Evolutionary conservation across 441 rosid species (phyloP).

Genomic region (Arabidopsis lyrata): DNA sequence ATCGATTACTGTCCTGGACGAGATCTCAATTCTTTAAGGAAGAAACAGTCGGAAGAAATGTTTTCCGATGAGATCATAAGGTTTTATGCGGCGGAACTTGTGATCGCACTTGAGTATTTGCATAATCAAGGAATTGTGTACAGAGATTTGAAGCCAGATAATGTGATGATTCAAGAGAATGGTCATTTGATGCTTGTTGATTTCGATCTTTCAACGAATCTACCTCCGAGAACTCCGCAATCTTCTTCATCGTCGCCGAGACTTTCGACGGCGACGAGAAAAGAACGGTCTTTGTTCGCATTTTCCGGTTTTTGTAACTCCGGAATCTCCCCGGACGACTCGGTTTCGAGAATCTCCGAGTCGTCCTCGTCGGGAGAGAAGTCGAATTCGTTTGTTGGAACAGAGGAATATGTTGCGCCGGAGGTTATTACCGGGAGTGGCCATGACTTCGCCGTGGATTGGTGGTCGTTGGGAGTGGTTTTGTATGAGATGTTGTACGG

Average conservation of each 20-base stretch:
- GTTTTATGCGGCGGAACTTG: constrained; percentile 73
- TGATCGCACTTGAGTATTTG: constrained; percentile 59
- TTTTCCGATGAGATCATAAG: constrained; percentile 72
- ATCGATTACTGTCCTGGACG: constrained; percentile 90
- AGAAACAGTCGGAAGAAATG: constrained; percentile 71
- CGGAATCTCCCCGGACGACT: constrained; percentile 34
- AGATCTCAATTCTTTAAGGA: constrained; percentile 61
- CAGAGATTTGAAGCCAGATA: constrained; percentile 71
- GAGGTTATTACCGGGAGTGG: constrained; percentile 76
- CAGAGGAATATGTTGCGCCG: constrained; percentile 93
- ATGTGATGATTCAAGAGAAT: constrained; percentile 65
- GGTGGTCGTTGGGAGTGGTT: constrained; percentile 86
- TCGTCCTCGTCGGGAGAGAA: constrained; percentile 45
- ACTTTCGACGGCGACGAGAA: constrained; percentile 11
- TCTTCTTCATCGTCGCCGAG: constrained; percentile 22
- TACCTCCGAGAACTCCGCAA: constrained; percentile 47
- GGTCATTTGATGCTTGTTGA: constrained; percentile 78
- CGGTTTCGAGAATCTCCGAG: not conserved
- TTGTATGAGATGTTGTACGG: constrained; percentile 89
- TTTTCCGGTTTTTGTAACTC: constrained; percentile 46
- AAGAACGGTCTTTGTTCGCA: constrained; percentile 28
- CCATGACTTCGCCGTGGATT: constrained; percentile 81
- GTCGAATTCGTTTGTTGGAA: constrained; percentile 87
- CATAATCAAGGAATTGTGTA: constrained; percentile 59
- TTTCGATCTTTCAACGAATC: constrained; percentile 67